Conservation (phyloP, 1,284 basidiomycete genomes). For the Puccinia coronata region DNA sequence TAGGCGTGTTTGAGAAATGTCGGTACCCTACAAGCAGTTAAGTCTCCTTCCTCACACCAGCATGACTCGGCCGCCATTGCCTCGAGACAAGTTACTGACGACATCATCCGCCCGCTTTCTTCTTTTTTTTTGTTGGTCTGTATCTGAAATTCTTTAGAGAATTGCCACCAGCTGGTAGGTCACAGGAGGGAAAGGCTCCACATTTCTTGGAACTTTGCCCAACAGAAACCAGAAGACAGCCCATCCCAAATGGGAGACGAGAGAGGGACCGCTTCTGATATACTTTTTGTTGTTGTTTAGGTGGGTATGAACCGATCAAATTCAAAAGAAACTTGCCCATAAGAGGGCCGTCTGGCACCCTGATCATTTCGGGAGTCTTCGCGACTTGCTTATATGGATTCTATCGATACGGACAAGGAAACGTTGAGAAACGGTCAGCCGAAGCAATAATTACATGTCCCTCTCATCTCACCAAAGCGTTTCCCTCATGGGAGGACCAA, state of each 20-base stretch:
- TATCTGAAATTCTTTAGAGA: conserved; percentile 6
- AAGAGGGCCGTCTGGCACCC: conserved; percentile 83
- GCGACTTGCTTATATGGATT: conserved; percentile 88
- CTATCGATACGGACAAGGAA: conserved; percentile 85
- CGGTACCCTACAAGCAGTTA: conserved; percentile 49
- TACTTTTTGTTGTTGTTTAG: conserved; percentile 57
- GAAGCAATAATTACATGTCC: background rate
- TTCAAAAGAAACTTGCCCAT: conserved; percentile 96
- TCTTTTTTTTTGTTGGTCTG: background rate
- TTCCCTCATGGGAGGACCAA: no score
- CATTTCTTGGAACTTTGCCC: background rate
- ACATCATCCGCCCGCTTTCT: no score
- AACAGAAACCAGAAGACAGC: no score
- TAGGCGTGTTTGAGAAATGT: background rate
- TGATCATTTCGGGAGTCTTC: conserved; percentile 79
- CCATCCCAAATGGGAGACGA: background rate
- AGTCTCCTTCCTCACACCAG: background rate
- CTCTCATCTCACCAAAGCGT: no score
- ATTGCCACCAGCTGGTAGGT: conserved; percentile 37
- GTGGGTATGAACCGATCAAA: conserved; percentile 87
- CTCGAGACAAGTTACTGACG: background rate
- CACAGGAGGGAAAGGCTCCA: background rate
- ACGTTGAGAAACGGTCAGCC: conserved; percentile 85
- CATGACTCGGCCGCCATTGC: background rate
- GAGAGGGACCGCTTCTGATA: background rate